phyloP scores from a whole-genome alignment of 1,139 yeast species.

The Hyphopichia pseudoburtonii region DNA sequence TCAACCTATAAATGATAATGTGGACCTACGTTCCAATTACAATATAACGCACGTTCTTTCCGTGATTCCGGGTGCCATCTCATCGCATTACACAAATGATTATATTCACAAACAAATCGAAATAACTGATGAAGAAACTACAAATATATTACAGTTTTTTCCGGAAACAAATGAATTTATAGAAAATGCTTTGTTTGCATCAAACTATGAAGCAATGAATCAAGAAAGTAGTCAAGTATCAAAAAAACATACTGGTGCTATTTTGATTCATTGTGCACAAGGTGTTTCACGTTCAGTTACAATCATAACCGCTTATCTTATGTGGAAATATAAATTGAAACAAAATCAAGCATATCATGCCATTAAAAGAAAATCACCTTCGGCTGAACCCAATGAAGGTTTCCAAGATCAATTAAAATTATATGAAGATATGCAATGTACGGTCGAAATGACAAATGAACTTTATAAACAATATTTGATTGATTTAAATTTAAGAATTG shows the following conservation, averaged over 20 bases:
- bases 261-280: conserved; percentile 76
- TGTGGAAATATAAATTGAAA: conserved; percentile 65
- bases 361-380: conserved; percentile 58
- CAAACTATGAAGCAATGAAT: background rate
- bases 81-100: conserved; percentile 44
- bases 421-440: conserved; percentile 42
- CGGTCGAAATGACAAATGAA: conserved; percentile 21
- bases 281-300: conserved; percentile 85
- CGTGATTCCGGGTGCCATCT: conserved; percentile 62
- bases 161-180: conserved; percentile 65
- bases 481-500: conserved; percentile 23
- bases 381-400: conserved; percentile 73
- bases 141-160: conserved; percentile 64
- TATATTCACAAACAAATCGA: conserved; percentile 64
- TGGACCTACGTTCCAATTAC: conserved; percentile 42
- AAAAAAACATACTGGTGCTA: conserved; percentile 46
- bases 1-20: conserved; percentile 47
- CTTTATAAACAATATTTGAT: conserved; percentile 29
- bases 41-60: conserved; percentile 72
- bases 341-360: conserved; percentile 69
- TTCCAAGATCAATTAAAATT: conserved; percentile 70
- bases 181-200: conserved; percentile 52
- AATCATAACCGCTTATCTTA: conserved; percentile 71
- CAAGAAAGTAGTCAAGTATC: conserved; percentile 14
- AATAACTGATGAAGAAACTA: conserved; percentile 64